These are phyloP conservation scores for Leccinum ochraceum DNA, from an alignment of 768 basidiomycete genomes.

Conservation along the genomic window DNA sequence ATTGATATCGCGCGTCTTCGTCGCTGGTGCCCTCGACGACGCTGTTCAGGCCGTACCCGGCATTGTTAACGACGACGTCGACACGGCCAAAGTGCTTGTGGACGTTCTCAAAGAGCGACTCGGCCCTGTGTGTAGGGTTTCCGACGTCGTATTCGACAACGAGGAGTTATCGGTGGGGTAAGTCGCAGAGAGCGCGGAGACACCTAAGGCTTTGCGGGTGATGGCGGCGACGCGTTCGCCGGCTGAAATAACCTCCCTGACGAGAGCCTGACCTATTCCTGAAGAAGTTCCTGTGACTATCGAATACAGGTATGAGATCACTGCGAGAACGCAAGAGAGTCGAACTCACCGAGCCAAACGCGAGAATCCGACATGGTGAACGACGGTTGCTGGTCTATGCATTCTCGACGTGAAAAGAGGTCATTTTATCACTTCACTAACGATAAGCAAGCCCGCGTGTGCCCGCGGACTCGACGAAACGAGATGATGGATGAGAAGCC, in stretches of 20 bases:
- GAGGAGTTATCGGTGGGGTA: constrained; percentile 25
- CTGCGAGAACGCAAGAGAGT: not conserved
- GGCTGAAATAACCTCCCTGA: constrained; percentile 25
- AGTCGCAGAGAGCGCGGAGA: constrained; percentile 17
- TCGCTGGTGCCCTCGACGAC: constrained; percentile 31
- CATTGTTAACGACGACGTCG: constrained; percentile 38
- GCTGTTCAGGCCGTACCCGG: constrained; percentile 21
- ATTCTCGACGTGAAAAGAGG: not conserved
- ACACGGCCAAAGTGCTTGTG: constrained; percentile 31
- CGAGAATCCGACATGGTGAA: constrained; percentile 20
- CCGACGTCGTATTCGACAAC: constrained; percentile 34
- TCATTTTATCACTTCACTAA: constrained; percentile 17
- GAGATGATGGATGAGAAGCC: not conserved
- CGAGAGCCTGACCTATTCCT: constrained; percentile 40
- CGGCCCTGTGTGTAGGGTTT: constrained; percentile 16
- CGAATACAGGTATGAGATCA: not conserved
- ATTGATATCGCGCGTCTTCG: constrained; percentile 26
- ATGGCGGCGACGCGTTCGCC: constrained; percentile 33
- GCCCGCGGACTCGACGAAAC: too few relatives aligned
- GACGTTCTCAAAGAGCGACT: constrained; percentile 23
- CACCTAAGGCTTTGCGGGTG: constrained; percentile 24
- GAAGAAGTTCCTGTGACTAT: constrained; percentile 44
- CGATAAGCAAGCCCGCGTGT: too few relatives aligned
- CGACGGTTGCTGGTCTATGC: not conserved
- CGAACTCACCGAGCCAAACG: constrained; percentile 25